phyloP scores from a whole-genome alignment of 192 early-diverging fungal genomes.

The Coemansia javaensis region DNA sequence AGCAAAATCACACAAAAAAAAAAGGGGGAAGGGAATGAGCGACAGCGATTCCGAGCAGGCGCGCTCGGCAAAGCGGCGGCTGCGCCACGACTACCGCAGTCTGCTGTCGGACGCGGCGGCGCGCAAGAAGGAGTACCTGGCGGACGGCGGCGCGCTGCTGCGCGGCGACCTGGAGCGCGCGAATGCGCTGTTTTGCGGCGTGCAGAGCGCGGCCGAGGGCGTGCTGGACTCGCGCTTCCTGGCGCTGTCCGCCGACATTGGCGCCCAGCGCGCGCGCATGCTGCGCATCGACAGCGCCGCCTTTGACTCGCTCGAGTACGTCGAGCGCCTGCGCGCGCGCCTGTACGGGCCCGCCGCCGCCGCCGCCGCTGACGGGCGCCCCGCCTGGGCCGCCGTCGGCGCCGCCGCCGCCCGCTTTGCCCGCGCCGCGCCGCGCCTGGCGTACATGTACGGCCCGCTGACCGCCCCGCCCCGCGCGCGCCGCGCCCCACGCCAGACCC shows the following conservation, averaged over 20 bases:
- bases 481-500: neutral
- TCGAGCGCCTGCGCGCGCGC: slow-evolving; percentile 55
- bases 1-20: too few species aligned
- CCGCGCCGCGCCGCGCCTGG: slow-evolving; percentile 59
- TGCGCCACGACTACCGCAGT: slow-evolving; percentile 41
- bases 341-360: slow-evolving; percentile 58
- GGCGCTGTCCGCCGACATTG: slow-evolving; percentile 67
- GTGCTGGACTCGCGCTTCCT: slow-evolving; percentile 82
- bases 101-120: slow-evolving; percentile 34
- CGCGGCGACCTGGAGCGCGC: slow-evolving; percentile 37
- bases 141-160: slow-evolving; percentile 20
- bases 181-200: slow-evolving; percentile 48
- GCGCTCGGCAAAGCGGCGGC: slow-evolving; percentile 14
- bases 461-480: slow-evolving; percentile 11
- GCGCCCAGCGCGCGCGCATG: slow-evolving; percentile 69
- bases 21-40: slow-evolving; percentile 1
- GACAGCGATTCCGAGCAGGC: slow-evolving; percentile 11
- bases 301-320: slow-evolving; percentile 75
- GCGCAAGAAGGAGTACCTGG: slow-evolving; percentile 43
- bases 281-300: slow-evolving; percentile 68
- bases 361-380: slow-evolving; percentile 16
- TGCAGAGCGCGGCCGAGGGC: slow-evolving; percentile 79
- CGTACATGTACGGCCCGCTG: slow-evolving; percentile 67
- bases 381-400: slow-evolving; percentile 64
- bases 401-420: slow-evolving; percentile 51